These are phyloP conservation scores for Uronychia setigera DNA, from an alignment of 73 alveolate species.

Conservation along the genomic window DNA sequence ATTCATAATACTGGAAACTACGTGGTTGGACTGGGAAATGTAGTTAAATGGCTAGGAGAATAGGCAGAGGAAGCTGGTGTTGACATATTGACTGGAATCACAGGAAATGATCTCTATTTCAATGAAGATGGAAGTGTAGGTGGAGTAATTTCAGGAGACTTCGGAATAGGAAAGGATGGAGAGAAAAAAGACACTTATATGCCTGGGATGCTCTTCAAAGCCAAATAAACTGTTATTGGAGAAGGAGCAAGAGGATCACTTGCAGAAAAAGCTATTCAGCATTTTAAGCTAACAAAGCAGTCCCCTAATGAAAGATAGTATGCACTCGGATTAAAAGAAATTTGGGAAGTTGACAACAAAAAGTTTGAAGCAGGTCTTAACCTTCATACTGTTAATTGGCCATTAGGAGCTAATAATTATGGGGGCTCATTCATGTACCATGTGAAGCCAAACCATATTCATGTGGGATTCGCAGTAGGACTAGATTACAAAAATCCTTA, in stretches of 20 bases:
- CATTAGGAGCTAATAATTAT: slow-evolving; percentile 78
- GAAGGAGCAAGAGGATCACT: slow-evolving; percentile 98
- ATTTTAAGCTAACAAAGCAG: slow-evolving; percentile 51
- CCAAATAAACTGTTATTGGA: slow-evolving; percentile 91
- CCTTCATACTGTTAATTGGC: slow-evolving; percentile 96
- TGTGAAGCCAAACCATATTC: slow-evolving; percentile 74
- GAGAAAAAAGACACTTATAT: slow-evolving; percentile 49
- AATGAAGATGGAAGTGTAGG: slow-evolving; percentile 81
- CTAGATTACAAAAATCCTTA: slow-evolving; percentile 94
- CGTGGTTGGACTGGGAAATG: slow-evolving; percentile 87
- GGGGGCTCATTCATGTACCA: slow-evolving; percentile 97
- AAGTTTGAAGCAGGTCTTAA: slow-evolving; percentile 83
- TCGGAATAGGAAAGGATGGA: slow-evolving; percentile 92
- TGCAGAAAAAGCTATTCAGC: slow-evolving; percentile 67
- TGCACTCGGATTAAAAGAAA: slow-evolving; percentile 96
- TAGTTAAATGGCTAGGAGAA: slow-evolving; percentile 93
- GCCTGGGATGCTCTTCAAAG: slow-evolving; percentile 74
- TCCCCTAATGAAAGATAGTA: slow-evolving; percentile 59
- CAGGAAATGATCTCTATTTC: slow-evolving; percentile 64
- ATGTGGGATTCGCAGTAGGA: slow-evolving; percentile 93
- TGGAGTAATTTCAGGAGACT: slow-evolving; percentile 87
- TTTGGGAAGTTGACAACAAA: slow-evolving; percentile 79
- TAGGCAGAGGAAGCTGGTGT: slow-evolving; percentile 94
- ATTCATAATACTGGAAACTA: slow-evolving; percentile 88
- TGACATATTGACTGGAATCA: slow-evolving; percentile 91